Base-by-base conservation (phyloP, 495 filamentous ascomycete species). In the Penicillium longicatenatum region DNA sequence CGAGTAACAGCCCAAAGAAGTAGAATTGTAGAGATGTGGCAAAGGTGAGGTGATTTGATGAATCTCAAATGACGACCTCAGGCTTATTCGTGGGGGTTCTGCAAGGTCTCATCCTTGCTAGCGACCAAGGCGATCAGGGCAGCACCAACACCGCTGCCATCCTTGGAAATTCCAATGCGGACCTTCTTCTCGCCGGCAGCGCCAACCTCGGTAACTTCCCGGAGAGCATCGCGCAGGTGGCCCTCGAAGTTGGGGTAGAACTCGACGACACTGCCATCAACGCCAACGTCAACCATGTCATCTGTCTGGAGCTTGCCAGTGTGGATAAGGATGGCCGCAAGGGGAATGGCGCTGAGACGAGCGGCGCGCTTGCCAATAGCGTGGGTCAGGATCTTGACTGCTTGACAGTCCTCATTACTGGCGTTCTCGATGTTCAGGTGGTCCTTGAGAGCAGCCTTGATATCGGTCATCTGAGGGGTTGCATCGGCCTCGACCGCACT, bases 101-200 rank as follows among this genome's bases (percentile, higher is more conserved):
- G 24, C 45, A 66, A 54, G 10, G 54, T 62, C 50, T 69, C 62
- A 30, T 70, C 67, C 56, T 71, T 74, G 66, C 71, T 72, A 24
- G 84, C 84, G 24, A 93, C 88, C 14, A 96, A 79, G 31, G 93
- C 93, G 72, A 96, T 96, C 63, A 97, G 71, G 48, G 93, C 93
- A 9, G 93, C 93, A 26, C 93, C 93, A 47, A 97, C 93, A 52
- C 93, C 93, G 55, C 85, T 89, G 47, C 93, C 93, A 75, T 97
- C 93, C 82, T 94, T 93, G 52, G 93, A 93, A 71, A 97, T 91
- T 12, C 92, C 93, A 63, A 97, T 96, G 42, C 90, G 80, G 58
- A 97, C 83, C 70, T 84, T 87, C 71, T 88, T 86, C 52, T 93
- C 90, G 9, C 90, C 89, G 11, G 80, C 77, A 11, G 67, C 71